Evolutionary conservation across 768 basidiomycete species (phyloP).

Genomic region (Boletus huronensis): DNA sequence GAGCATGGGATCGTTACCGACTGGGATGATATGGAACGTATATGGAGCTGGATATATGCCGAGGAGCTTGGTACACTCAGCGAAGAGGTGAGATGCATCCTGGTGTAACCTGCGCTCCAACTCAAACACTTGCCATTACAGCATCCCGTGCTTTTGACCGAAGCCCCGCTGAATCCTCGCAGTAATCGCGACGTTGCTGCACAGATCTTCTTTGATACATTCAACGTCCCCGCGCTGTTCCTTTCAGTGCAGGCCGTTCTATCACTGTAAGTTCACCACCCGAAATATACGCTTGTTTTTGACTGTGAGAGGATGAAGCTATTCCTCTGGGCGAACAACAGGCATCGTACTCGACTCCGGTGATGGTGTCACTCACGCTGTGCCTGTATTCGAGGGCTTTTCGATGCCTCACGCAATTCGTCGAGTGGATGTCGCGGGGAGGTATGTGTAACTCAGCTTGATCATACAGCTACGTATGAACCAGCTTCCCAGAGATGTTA

Average conservation of each 20-base stretch:
- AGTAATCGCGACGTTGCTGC: slow-evolving; percentile 95
- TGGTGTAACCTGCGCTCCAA: not conserved
- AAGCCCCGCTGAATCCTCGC: slow-evolving; percentile 95
- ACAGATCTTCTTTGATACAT: slow-evolving; percentile 99
- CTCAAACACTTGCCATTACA: slow-evolving; percentile 32
- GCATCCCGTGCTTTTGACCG: slow-evolving; percentile 97
- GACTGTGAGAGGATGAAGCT: slow-evolving; percentile 48
- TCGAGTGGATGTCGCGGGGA: slow-evolving; percentile 92
- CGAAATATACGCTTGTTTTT: not conserved
- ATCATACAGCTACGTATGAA: not conserved
- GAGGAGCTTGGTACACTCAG: slow-evolving; percentile 94
- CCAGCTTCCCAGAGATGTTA: slow-evolving; percentile 70
- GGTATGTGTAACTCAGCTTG: slow-evolving; percentile 44
- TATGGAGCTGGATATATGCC: slow-evolving; percentile 98
- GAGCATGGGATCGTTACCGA: slow-evolving; percentile 98
- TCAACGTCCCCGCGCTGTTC: slow-evolving; percentile 97
- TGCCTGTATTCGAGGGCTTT: slow-evolving; percentile 98
- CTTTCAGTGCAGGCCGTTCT: slow-evolving; percentile 97
- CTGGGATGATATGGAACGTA: slow-evolving; percentile 99
- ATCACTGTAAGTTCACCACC: slow-evolving; percentile 69
- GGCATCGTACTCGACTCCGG: slow-evolving; percentile 99
- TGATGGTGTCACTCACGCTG: slow-evolving; percentile 97
- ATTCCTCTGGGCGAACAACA: slow-evolving; percentile 96
- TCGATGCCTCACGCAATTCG: slow-evolving; percentile 98
- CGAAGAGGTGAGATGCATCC: slow-evolving; percentile 71